phyloP scores from a whole-genome alignment of 805 yeast genomes.

The Candida gorgasii region DNA sequence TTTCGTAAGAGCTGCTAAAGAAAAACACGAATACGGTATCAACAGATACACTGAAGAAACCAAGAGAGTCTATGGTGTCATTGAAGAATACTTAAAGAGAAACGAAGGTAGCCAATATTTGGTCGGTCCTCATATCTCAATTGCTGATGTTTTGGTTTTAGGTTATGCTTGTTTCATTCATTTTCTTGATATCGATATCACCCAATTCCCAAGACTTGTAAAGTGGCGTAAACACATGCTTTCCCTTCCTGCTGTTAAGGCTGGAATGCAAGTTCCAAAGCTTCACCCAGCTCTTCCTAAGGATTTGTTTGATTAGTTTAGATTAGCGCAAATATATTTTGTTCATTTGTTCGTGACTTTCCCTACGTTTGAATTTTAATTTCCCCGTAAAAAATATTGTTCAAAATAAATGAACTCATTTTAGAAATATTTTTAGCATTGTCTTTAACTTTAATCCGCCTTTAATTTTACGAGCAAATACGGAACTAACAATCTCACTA shows the following conservation, averaged over 20 bases:
- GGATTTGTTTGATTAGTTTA: too few relatives aligned
- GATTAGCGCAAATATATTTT: too few relatives aligned
- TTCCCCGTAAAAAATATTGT: too few relatives aligned
- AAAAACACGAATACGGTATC: conserved; percentile 55
- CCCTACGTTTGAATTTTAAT: too few relatives aligned
- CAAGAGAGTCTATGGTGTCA: conserved; percentile 53
- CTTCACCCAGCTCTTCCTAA: conserved; percentile 18
- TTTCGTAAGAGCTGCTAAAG: conserved; percentile 47
- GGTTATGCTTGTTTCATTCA: conserved; percentile 41
- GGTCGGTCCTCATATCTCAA: conserved; percentile 58
- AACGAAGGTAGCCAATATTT: conserved; percentile 45
- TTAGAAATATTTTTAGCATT: too few relatives aligned
- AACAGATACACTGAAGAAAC: conserved; percentile 54
- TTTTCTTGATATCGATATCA: conserved; percentile 29
- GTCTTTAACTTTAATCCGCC: too few relatives aligned
- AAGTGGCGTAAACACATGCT: conserved; percentile 42
- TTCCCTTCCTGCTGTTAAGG: conserved; percentile 32
- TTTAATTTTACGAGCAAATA: too few relatives aligned
- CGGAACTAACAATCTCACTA: too few relatives aligned
- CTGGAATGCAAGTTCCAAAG: conserved; percentile 24
- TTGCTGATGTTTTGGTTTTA: conserved; percentile 56
- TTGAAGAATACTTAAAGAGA: conserved; percentile 49
- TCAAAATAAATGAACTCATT: too few relatives aligned
- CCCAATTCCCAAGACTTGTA: conserved; percentile 38
- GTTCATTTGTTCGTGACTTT: too few relatives aligned